Conservation (phyloP, 164 flowering plant genomes). For the Akebia trifoliata region DNA sequence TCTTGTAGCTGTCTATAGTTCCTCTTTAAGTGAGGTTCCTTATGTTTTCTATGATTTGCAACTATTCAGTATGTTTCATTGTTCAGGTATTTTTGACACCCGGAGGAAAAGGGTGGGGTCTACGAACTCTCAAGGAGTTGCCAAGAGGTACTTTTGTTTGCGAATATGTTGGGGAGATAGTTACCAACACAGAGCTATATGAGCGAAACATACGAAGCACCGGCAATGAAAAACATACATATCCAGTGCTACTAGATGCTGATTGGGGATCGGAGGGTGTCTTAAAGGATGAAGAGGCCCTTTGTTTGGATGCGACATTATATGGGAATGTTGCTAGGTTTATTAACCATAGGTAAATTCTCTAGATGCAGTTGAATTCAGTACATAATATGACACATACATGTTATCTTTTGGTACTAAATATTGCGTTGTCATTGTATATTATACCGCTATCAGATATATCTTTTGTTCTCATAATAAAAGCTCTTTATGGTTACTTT, state of each 20-base stretch:
- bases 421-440: too few species aligned
- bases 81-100: slow-evolving; percentile 71
- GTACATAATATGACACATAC: not conserved
- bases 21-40: not conserved
- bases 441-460: too few species aligned
- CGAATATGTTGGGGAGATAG: slow-evolving; percentile 91
- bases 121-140: slow-evolving; percentile 70
- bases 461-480: too few species aligned
- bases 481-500: too few species aligned
- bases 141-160: slow-evolving; percentile 92
- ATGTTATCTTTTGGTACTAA: too few species aligned
- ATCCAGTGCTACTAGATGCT: slow-evolving; percentile 74
- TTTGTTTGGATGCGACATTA: slow-evolving; percentile 70
- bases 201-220: slow-evolving; percentile 35
- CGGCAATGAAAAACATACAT: slow-evolving; percentile 33
- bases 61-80: not conserved
- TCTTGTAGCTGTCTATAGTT: not conserved
- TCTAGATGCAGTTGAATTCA: not conserved
- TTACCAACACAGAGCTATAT: slow-evolving; percentile 59
- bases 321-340: slow-evolving; percentile 93
- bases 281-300: slow-evolving; percentile 71
- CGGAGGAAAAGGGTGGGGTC: slow-evolving; percentile 92
- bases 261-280: slow-evolving; percentile 63
- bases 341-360: slow-evolving; percentile 64
- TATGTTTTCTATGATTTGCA: slow-evolving; percentile 3